Conservation (phyloP, 2,329 filamentous ascomycete species). For the Cryphonectria parasitica region DNA sequence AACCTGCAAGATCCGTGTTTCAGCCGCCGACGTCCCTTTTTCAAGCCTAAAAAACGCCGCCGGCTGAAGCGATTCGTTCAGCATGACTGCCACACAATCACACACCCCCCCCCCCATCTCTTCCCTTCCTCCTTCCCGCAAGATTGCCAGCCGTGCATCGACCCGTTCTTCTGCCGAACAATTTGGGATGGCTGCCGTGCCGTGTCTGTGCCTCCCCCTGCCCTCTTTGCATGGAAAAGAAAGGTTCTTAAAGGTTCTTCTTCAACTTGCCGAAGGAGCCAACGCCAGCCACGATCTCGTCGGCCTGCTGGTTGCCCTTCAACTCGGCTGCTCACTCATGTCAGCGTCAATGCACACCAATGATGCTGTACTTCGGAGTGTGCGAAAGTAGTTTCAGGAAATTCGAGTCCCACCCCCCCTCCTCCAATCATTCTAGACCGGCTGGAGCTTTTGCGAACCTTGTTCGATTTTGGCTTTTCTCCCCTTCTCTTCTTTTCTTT, state of each 20-base stretch:
- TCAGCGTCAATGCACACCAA: not conserved
- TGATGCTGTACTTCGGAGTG: not conserved
- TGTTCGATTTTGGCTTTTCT: not conserved
- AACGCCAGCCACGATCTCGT: conserved; percentile 37
- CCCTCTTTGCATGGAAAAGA: not conserved
- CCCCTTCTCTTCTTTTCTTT: not conserved
- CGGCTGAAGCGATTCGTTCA: conserved; percentile 7
- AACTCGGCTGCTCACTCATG: conserved; percentile 37
- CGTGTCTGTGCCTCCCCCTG: not conserved
- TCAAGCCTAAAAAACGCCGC: not conserved
- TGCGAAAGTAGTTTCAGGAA: not conserved
- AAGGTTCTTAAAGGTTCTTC: conserved; percentile 34
- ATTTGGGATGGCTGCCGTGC: not conserved
- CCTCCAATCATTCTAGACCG: not conserved
- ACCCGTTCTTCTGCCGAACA: not conserved
- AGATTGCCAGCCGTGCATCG: not conserved
- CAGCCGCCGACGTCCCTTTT: not conserved
- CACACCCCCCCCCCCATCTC: not conserved
- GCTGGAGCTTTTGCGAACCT: not conserved
- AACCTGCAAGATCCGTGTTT: conserved; percentile 5
- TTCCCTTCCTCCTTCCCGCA: not conserved
- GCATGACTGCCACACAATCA: not conserved
- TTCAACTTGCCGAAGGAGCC: conserved; percentile 38
- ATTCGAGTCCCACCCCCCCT: not conserved
- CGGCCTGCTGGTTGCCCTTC: conserved; percentile 43